Evolutionary conservation across 345 rosid species (phyloP).

Genomic region (Aquilaria yunnanensis): DNA sequence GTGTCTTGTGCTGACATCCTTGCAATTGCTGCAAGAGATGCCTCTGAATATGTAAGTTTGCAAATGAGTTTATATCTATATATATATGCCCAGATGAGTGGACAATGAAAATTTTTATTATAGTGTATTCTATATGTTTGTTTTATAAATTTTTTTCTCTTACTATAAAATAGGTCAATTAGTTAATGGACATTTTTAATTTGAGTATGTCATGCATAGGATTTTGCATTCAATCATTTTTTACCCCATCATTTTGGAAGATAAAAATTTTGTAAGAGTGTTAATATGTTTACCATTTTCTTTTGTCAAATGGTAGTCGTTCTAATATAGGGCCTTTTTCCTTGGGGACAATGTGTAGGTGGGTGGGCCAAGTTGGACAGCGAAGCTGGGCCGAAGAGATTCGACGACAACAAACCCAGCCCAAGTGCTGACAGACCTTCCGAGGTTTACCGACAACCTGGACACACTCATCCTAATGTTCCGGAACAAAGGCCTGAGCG

Average conservation of each 20-base stretch:
- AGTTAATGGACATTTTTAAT: too few species aligned
- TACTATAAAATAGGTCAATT: too few species aligned
- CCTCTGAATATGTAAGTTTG: conserved; percentile 29
- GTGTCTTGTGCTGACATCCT: conserved; percentile 67
- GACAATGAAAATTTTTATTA: background rate
- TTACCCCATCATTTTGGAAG: too few species aligned
- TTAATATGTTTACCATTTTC: too few species aligned
- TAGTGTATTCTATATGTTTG: background rate
- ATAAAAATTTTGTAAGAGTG: too few species aligned
- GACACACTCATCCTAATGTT: conserved; percentile 32
- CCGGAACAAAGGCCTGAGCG: conserved; percentile 37
- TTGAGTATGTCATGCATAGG: too few species aligned
- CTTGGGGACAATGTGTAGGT: conserved; percentile 11
- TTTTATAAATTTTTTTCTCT: background rate
- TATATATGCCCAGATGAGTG: too few species aligned
- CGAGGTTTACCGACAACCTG: conserved; percentile 31
- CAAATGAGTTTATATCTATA: too few species aligned
- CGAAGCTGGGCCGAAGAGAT: conserved; percentile 39
- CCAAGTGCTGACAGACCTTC: conserved; percentile 35
- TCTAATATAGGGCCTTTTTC: too few species aligned
- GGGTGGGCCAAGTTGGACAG: conserved; percentile 43
- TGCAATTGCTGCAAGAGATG: conserved; percentile 55
- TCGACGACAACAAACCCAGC: conserved; percentile 27
- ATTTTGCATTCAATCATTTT: too few species aligned
- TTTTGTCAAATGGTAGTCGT: too few species aligned